Evolutionary conservation across 208 protist species (phyloP), one percentile per base, ranked within the genome.

Genomic region (Tritrichomonas musculus): DNA sequence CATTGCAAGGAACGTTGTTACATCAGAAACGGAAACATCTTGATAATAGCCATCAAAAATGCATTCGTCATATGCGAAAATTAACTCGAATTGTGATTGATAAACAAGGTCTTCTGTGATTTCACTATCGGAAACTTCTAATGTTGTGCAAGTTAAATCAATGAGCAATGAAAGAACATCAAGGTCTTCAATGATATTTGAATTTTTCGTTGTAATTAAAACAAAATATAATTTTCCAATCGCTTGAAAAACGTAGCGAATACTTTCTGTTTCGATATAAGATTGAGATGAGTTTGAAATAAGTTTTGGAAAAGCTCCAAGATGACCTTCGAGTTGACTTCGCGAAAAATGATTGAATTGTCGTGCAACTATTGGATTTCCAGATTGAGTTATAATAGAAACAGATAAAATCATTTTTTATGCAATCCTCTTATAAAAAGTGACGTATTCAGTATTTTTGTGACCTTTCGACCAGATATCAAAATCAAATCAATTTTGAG

Each of bases 11-110:
- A 84, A 84, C 13, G 33, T 53, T 13, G 13, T n/a, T 39, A 84
- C 73, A 9, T 84, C 73, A 9, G 1, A 13, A 33, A 84, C 36
- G 49, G 73, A 53, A 53, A 84, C 73, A 39, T 11, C 36, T 44
- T 84, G 73, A 20, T n/a, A n/a, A 84, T 84, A 84, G 1, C 73
- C 73, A n/a, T 84, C 73, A 44, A 84, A 84, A 33, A 84, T 84
- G 36, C 27, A 33, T 84, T 84, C 73, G 22, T 84, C 73, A n/a
- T 84, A 84, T 9, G 73, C 73, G 22, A 84, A n/a, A 53, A 84
- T 84, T 53, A 84, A 84, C 27, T 84, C 73, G 4, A 84, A 33
- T 1, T 9, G 4, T 4, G 27, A 44, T n/a, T 27, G 3, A 47
- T 39, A 49, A 53, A 84, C 73, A 9, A n/a, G 25, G 0, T 33